A percentile compares a stretch with the other conserved stretches of the same genome.
Evolutionary conservation across 148 eudicot species (phyloP).

Genomic region (Diospyros lotus): DNA sequence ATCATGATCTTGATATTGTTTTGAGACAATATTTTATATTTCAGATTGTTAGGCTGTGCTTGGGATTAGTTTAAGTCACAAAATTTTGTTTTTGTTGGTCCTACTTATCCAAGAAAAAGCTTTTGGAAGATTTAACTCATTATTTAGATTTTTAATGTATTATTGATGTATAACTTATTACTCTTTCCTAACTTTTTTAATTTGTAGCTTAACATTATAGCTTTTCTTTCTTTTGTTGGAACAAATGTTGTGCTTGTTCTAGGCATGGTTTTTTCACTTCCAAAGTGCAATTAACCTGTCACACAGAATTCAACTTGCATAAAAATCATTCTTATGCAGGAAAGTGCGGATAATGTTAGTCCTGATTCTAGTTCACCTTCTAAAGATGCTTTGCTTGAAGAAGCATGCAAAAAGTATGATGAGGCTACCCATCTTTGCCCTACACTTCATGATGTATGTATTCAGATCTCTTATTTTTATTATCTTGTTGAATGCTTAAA

Average conservation of each 20-base stretch:
- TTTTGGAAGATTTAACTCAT: background rate
- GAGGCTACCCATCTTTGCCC: slow-evolving; percentile 88
- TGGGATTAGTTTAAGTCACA: background rate
- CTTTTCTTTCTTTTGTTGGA: background rate
- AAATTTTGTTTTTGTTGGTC: background rate
- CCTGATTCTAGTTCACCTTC: slow-evolving; percentile 82
- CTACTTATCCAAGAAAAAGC: background rate
- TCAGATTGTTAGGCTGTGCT: background rate
- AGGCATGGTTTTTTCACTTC: background rate
- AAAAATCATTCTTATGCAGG: slow-evolving; percentile 40
- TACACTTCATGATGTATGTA: slow-evolving; percentile 89
- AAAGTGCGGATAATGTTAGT: slow-evolving; percentile 91
- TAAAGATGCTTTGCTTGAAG: slow-evolving; percentile 91
- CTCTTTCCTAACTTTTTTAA: background rate
- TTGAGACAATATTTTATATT: slow-evolving; percentile 2
- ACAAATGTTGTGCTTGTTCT: background rate
- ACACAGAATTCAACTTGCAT: background rate
- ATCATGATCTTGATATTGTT: slow-evolving; percentile 1
- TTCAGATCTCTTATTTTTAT: slow-evolving; percentile 5
- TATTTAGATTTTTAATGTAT: background rate
- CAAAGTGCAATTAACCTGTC: background rate
- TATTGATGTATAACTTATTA: background rate
- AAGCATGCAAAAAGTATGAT: slow-evolving; percentile 92
- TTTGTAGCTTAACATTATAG: background rate
- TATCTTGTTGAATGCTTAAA: background rate